Conservation (phyloP, 1,284 basidiomycete species). For the Puccinia horiana region DNA sequence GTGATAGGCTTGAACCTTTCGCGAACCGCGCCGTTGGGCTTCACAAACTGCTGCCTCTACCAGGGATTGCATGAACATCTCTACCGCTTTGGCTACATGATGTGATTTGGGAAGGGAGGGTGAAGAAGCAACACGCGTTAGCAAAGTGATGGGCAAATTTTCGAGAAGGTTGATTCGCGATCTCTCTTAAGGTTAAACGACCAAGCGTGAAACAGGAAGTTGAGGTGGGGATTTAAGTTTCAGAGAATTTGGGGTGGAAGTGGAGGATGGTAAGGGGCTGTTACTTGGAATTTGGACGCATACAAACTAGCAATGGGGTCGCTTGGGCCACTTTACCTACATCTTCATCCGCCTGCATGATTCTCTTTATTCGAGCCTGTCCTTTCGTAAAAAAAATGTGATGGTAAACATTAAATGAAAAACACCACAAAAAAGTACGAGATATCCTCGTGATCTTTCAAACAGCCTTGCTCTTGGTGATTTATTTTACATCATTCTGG, state of each 20-base stretch:
- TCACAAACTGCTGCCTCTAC: slow-evolving; percentile 82
- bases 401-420: slow-evolving; percentile 57
- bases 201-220: background rate
- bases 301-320: slow-evolving; percentile 95
- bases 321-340: slow-evolving; percentile 98
- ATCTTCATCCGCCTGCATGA: slow-evolving; percentile 99
- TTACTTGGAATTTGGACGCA: slow-evolving; percentile 18
- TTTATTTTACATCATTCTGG: background rate
- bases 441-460: background rate
- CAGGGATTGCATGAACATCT: slow-evolving; percentile 86
- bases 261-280: background rate
- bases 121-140: slow-evolving; percentile 27
- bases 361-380: slow-evolving; percentile 90
- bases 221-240: background rate
- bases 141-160: slow-evolving; percentile 13
- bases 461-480: background rate
- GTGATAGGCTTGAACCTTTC: slow-evolving; percentile 90
- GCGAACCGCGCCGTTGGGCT: slow-evolving; percentile 75
- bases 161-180: background rate
- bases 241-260: background rate
- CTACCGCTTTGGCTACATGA: slow-evolving; percentile 84
- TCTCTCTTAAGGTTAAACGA: background rate
- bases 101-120: slow-evolving; percentile 18
- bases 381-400: background rate
- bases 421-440: background rate